These are phyloP conservation scores for Trapa incisa DNA, from an alignment of 345 rosid genomes.

Conservation along the genomic window DNA sequence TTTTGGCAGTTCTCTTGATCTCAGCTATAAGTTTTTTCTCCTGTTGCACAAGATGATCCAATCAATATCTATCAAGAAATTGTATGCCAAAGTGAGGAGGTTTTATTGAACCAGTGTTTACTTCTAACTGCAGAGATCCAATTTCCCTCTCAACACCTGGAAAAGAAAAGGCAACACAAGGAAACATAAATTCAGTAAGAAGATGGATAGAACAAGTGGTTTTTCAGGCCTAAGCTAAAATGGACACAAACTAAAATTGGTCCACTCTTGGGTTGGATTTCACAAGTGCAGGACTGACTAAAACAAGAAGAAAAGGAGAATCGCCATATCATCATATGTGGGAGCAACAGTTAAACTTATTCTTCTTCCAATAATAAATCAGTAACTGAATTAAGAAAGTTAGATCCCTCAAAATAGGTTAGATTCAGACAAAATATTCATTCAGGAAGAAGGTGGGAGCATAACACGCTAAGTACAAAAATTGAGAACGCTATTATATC, in stretches of 20 bases:
- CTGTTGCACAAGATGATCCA: conserved; percentile 25
- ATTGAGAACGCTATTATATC: background rate
- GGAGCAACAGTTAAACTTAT: background rate
- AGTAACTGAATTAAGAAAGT: background rate
- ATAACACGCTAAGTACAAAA: no score
- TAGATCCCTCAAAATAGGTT: background rate
- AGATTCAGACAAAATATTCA: no score
- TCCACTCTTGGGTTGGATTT: background rate
- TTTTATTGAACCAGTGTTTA: conserved; percentile 19
- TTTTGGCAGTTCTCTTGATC: conserved; percentile 85
- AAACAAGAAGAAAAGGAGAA: background rate
- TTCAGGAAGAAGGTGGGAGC: background rate
- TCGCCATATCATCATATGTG: background rate
- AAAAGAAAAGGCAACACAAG: conserved; percentile 10
- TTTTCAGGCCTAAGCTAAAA: background rate
- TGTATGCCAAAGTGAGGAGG: background rate
- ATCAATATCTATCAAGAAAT: conserved; percentile 5
- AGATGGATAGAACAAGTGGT: conserved; percentile 1
- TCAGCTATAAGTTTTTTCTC: conserved; percentile 92
- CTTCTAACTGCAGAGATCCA: conserved; percentile 68
- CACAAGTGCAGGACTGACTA: background rate
- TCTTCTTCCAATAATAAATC: no score
- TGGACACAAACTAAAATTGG: background rate
- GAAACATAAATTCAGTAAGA: background rate
- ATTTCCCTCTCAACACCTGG: conserved; percentile 93